Evolutionary conservation across 2,329 filamentous ascomycete species (phyloP), one percentile per base, ranked within the genome.

Genomic region (Xylaria sp.): DNA sequence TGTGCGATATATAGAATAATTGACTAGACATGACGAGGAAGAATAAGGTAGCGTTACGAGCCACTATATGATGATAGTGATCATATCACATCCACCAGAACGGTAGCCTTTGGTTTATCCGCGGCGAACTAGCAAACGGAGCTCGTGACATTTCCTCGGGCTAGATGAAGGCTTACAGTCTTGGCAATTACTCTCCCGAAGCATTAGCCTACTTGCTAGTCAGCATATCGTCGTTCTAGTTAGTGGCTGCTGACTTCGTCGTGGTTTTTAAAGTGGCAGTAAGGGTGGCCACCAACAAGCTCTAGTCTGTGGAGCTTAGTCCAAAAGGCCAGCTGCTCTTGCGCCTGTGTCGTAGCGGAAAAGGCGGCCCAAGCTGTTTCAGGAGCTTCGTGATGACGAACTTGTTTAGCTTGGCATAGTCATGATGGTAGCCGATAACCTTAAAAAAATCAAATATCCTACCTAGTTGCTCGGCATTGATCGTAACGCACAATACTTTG

Each of bases 131-230:
- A 57, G 39, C 12, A 39, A 21, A 63, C 19, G 54, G 27, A 56
- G 36, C 55, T 39, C 14, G 34, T 64, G 17, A 45, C 21, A 55
- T 50, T 24, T 56, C 62, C 17, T 54, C n/a, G 19, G 39, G 27
- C 53, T 50, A 55, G 48, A 48, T 53, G 47, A 62, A 48, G 3
- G 42, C 56, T 27, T 68, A 68, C 24, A 48, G 53, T 54, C 66
- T 68, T 68, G 62, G 66, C 66, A 62, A 68, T 62, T 65, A 68
- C 66, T 62, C 66, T 62, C 30, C 47, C 30, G 34, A 34, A 47
- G 30, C 27, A 42, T 58, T 58, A 58, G 57, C 53, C 47, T 39
- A 42, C 12, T 58, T 48, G 53, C 57, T 62, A 65, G 62, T 68
- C 62, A 68, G 66, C 66, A 55, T 11, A 54, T 48, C 30, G 11